Evolutionary conservation across 2,329 filamentous ascomycete species (phyloP), one percentile per base, ranked within the genome.

Genomic region (Pseudocercospora musae): DNA sequence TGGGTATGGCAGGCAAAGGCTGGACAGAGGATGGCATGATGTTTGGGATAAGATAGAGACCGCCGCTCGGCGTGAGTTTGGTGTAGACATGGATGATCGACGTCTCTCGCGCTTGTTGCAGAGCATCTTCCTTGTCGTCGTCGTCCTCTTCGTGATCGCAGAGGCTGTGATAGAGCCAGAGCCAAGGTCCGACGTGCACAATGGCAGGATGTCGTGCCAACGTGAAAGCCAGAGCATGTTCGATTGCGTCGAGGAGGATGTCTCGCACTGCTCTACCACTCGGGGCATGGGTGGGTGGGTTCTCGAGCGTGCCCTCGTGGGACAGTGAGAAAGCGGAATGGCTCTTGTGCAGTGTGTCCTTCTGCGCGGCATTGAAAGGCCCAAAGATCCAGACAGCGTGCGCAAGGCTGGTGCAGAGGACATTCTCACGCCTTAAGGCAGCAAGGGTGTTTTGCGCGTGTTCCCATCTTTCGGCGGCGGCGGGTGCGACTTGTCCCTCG

Each of bases 231-330:
- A 70, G 31, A 10, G 63, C 61, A 20, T 57, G 42, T 57, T 70
- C 65, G 10, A 70, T 63, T 10, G 66, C 69, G 52, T 66, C 64
- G 23, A 72, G 63, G 11, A 73, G 66, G 31, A 68, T 52, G n/a
- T 69, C 58, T 25, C 60, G 65, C 40, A 64, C 37, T 20, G 58
- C 53, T 31, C 42, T 27, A 13, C 55, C 55, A 40, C 46, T 23
- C 7, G 40, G 37, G 10, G 55, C 55, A n/a, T 57, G 37, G 2
- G 55, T 21, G 21, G 55, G 55, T n/a, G 40, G 54, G 27, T 31
- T 42, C 23, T 42, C 54, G 9, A 62, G 40, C 13, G 53, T 61
- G 20, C 62, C 62, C 21, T 53, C 31, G 20, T 53, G 44, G 5
- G 40, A 46, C 10, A 52, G n/a, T 9, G 50, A 49, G 40, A 58